phyloP scores from a whole-genome alignment of 2,329 filamentous ascomycete species.

The Aspergillus costaricaensis region DNA sequence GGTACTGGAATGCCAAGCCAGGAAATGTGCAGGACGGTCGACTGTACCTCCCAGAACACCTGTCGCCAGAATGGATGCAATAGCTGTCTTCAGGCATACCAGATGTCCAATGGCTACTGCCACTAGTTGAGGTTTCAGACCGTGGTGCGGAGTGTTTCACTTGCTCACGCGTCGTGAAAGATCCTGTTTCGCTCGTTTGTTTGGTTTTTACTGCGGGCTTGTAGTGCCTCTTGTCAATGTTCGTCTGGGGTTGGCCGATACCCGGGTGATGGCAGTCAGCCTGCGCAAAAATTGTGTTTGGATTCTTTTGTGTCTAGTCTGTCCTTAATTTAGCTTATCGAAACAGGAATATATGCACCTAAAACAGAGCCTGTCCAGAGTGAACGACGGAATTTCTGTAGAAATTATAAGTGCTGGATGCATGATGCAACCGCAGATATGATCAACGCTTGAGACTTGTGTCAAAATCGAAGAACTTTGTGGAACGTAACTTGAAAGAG shows the following conservation, averaged over 20 bases:
- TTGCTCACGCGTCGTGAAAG: too few species aligned
- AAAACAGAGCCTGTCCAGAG: not conserved
- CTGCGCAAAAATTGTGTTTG: not conserved
- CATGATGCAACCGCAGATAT: too few species aligned
- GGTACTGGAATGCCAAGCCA: not conserved
- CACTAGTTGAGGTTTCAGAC: too few species aligned
- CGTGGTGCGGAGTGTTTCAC: too few species aligned
- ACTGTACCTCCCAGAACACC: not conserved
- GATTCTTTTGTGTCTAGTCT: not conserved
- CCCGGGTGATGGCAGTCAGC: not conserved
- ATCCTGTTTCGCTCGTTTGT: not conserved
- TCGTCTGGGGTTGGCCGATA: not conserved
- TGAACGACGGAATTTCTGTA: too few species aligned
- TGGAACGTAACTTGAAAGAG: too few species aligned
- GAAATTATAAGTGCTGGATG: too few species aligned
- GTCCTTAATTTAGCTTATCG: not conserved
- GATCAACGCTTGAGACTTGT: too few species aligned
- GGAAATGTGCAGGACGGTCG: not conserved
- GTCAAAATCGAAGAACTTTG: too few species aligned
- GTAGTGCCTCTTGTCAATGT: not conserved
- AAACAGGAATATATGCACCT: not conserved
- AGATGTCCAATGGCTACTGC: not conserved
- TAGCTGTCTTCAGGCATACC: not conserved
- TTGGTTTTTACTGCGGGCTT: not conserved
- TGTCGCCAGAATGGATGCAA: not conserved